phyloP scores from a whole-genome alignment of 805 yeast genomes.

The Candida morakotiae region DNA sequence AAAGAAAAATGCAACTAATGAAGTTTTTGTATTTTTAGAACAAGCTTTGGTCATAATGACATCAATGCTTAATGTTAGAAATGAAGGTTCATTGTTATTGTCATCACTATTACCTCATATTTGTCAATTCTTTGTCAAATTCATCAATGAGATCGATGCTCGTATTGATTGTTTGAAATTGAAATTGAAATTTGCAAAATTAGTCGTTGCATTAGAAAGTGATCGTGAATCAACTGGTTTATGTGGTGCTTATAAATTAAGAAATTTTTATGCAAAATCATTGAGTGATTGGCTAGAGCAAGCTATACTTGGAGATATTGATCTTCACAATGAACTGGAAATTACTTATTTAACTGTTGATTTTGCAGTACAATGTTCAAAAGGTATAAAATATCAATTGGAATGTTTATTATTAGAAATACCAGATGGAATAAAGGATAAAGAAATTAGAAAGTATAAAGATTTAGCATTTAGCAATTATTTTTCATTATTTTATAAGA shows the following conservation, averaged over 20 bases:
- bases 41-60: slow-evolving; percentile 47
- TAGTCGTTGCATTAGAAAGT: slow-evolving; percentile 30
- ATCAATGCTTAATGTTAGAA: slow-evolving; percentile 27
- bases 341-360: slow-evolving; percentile 49
- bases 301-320: slow-evolving; percentile 36
- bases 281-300: slow-evolving; percentile 52
- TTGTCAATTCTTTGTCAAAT: slow-evolving; percentile 22
- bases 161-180: slow-evolving; percentile 29
- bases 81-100: slow-evolving; percentile 33
- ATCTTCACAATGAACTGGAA: slow-evolving; percentile 28
- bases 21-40: slow-evolving; percentile 40
- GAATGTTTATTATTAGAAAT: slow-evolving; percentile 56
- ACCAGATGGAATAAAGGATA: slow-evolving; percentile 51
- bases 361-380: slow-evolving; percentile 61
- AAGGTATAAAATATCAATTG: slow-evolving; percentile 52
- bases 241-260: slow-evolving; percentile 42
- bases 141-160: slow-evolving; percentile 22
- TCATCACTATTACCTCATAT: slow-evolving; percentile 28
- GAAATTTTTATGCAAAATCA: slow-evolving; percentile 45
- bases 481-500: slow-evolving; percentile 56
- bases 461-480: slow-evolving; percentile 66
- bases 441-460: slow-evolving; percentile 50
- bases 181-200: slow-evolving; percentile 41
- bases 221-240: slow-evolving; percentile 30
- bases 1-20: slow-evolving; percentile 19